Conservation (phyloP, 1,284 basidiomycete genomes). For the Tylopilus sp. region DNA sequence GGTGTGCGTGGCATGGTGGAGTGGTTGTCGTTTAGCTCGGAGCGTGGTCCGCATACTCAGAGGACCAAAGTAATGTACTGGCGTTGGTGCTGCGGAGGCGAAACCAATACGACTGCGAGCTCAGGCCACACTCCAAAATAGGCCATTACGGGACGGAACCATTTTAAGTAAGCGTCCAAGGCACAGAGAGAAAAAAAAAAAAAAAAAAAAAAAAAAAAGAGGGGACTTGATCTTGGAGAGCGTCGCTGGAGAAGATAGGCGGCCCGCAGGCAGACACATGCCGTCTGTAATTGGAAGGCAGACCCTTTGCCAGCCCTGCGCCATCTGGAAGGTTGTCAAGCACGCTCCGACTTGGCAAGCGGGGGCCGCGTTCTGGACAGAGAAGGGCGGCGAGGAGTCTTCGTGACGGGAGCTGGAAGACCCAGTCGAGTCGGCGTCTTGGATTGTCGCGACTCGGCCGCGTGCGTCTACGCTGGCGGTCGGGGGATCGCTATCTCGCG, state of each 20-base stretch:
- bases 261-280: constrained; percentile 33
- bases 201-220: constrained; percentile 14
- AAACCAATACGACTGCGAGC: constrained; percentile 1
- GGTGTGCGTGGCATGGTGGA: neutral
- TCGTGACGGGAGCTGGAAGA: constrained; percentile 23
- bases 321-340: neutral
- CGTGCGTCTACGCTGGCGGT: constrained; percentile 4
- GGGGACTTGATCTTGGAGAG: constrained; percentile 3
- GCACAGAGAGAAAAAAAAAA: constrained; percentile 11
- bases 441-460: constrained; percentile 23
- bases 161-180: constrained; percentile 16
- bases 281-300: constrained; percentile 15
- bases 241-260: constrained; percentile 13
- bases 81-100: too few species aligned
- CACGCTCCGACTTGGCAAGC: constrained; percentile 17
- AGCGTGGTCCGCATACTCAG: constrained; percentile 23
- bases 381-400: constrained; percentile 21
- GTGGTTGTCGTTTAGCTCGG: constrained; percentile 17
- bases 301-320: constrained; percentile 28
- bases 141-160: constrained; percentile 4
- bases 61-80: neutral
- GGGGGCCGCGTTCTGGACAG: constrained; percentile 9
- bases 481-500: constrained; percentile 32
- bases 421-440: constrained; percentile 19
- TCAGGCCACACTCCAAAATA: constrained; percentile 9